A percentile compares a stretch with the other conserved stretches of the same genome.
These are phyloP conservation scores for Diospyros lotus DNA, from an alignment of 148 eudicot genomes.

Conservation along the genomic window DNA sequence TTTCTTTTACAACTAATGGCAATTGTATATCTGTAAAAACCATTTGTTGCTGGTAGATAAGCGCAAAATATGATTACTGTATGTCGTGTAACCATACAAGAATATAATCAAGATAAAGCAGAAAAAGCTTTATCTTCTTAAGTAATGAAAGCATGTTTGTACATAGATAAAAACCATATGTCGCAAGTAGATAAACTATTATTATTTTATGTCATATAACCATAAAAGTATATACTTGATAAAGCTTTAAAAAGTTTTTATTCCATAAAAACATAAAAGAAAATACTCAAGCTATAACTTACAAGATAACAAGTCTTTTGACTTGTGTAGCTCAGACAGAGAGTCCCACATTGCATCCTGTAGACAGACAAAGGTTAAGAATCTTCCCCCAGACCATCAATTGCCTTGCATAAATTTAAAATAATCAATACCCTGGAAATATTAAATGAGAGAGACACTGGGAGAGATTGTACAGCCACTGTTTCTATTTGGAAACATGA, in stretches of 20 bases:
- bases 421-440: background rate
- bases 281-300: constrained; percentile 21
- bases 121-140: too few species aligned
- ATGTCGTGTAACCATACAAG: too few species aligned
- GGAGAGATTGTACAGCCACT: background rate
- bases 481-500: background rate
- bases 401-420: background rate
- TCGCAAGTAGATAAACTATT: too few species aligned
- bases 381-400: background rate
- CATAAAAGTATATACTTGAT: too few species aligned
- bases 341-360: constrained; percentile 39
- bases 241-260: background rate
- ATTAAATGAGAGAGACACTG: background rate
- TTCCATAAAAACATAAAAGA: background rate
- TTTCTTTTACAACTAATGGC: background rate
- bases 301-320: constrained; percentile 25
- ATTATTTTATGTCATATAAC: too few species aligned
- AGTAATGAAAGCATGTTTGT: too few species aligned
- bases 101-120: too few species aligned
- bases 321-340: constrained; percentile 14
- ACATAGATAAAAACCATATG: too few species aligned
- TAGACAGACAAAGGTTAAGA: constrained; percentile 12
- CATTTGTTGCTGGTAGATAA: too few species aligned
- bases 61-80: too few species aligned
- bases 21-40: too few species aligned